phyloP scores from a whole-genome alignment of 495 filamentous ascomycete genomes.

The Hypoxylon rickii region DNA sequence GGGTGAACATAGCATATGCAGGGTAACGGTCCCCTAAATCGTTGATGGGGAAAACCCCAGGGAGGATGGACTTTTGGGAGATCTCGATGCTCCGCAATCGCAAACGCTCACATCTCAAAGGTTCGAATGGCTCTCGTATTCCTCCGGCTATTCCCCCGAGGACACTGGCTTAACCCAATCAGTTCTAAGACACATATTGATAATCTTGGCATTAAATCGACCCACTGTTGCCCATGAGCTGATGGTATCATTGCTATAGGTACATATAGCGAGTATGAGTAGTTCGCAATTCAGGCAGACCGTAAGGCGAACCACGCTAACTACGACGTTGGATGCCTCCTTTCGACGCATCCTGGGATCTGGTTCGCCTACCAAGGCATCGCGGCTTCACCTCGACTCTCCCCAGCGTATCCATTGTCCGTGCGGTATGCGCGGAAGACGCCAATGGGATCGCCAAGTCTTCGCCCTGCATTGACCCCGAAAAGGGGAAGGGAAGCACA shows the following conservation, averaged over 20 bases:
- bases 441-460: neutral
- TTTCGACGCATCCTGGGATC: constrained; percentile 16
- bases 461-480: neutral
- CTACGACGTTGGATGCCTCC: constrained; percentile 16
- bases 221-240: constrained; percentile 5
- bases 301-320: constrained; percentile 21
- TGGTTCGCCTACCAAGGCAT: constrained; percentile 6
- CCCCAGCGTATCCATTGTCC: neutral
- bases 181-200: neutral
- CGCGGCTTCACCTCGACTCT: neutral
- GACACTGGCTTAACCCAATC: constrained; percentile 4
- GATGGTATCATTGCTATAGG: too few relatives aligned
- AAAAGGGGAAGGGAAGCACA: constrained; percentile 3
- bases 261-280: too few relatives aligned
- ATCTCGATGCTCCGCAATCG: constrained; percentile 31
- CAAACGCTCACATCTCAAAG: constrained; percentile 8
- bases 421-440: neutral
- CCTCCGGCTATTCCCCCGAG: constrained; percentile 21
- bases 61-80: constrained; percentile 22
- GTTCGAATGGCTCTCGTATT: constrained; percentile 15
- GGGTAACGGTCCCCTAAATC: constrained; percentile 26
- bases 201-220: constrained; percentile 10
- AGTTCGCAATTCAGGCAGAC: constrained; percentile 22
- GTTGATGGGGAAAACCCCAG: constrained; percentile 13
- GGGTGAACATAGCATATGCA: constrained; percentile 19